Evolutionary conservation across 2,329 filamentous ascomycete species (phyloP), one percentile per base, ranked within the genome.

Genomic region (Beauveria scarabaeidicola): DNA sequence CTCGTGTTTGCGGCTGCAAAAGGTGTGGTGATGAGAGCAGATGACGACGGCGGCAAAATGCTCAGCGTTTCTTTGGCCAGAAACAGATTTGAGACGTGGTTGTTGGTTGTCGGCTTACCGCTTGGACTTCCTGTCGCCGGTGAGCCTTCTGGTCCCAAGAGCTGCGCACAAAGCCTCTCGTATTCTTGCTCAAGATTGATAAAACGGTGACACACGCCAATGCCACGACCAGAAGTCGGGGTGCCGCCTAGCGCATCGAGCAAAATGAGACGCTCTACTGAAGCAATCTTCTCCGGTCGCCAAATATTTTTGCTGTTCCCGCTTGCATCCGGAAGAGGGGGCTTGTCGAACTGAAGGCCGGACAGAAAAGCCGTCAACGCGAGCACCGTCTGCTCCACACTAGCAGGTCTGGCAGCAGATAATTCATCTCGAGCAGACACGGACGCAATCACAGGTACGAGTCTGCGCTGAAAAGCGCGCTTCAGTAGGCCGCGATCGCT

Each of bases 111-210:
- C 63, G 56, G 69, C 56, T 58, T 62, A 29, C 56, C 64, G 61
- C 55, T 63, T 61, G 66, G 74, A 69, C 43, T 73, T 66, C 76
- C 64, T 8, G 64, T 63, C 23, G 67, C 41, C 6, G 67, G 67
- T 25, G 66, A 69, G 19, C 67, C 67, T 40, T 69, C 64, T 7
- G 67, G 66, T 2, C 67, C 67, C 53, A 70, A 67, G 27, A 96
- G 77, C 64, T 91, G 82, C 17, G 80, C 73, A 62, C 83, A 79
- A 52, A 96, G 87, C 27, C 81, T 75, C 1, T 82, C 77, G 65
- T 89, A 96, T 69, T 99, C 93, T 69, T 97, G 91, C 69, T 95
- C 89, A 60, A 99, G 80, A 66, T 99, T 99, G 69, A 99, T 83
- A 69, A 97, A 97, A 40, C 75, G 68, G 58, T 78, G 75, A 36